Conservation (phyloP, 192 early-diverging fungal species). For the Entomortierella parvispora region DNA sequence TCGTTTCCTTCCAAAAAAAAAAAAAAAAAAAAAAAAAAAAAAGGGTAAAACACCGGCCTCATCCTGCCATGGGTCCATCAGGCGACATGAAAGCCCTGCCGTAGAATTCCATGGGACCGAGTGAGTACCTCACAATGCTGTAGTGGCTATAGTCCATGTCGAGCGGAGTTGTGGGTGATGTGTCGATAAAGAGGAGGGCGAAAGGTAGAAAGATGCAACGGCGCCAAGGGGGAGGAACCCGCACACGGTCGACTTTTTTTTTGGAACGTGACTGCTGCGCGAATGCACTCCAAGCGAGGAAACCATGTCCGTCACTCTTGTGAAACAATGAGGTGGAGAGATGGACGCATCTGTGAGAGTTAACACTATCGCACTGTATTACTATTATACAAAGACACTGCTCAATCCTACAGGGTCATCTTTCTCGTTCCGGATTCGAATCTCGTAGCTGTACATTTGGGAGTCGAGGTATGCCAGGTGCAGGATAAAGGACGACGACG, state of each 20-base stretch:
- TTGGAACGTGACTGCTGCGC: background rate
- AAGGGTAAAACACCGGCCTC: background rate
- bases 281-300: no score
- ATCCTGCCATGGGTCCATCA: conserved; percentile 2
- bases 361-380: no score
- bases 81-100: background rate
- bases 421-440: conserved; percentile 33
- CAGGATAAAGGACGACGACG: conserved; percentile 21
- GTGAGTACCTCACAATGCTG: conserved; percentile 17
- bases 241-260: background rate
- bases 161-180: background rate
- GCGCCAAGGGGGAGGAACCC: no score
- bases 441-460: conserved; percentile 36
- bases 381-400: conserved; percentile 40
- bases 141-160: conserved; percentile 21
- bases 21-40: background rate
- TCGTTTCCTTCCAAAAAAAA: no score
- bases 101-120: no score
- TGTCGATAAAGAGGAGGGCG: background rate
- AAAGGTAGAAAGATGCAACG: background rate
- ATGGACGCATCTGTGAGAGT: background rate
- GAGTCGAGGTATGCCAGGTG: conserved; percentile 33
- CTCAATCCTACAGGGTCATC: conserved; percentile 26
- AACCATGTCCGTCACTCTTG: background rate
- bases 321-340: background rate